phyloP scores from a whole-genome alignment of 2,329 filamentous ascomycete genomes.

The Cordyceps tenuipes region DNA sequence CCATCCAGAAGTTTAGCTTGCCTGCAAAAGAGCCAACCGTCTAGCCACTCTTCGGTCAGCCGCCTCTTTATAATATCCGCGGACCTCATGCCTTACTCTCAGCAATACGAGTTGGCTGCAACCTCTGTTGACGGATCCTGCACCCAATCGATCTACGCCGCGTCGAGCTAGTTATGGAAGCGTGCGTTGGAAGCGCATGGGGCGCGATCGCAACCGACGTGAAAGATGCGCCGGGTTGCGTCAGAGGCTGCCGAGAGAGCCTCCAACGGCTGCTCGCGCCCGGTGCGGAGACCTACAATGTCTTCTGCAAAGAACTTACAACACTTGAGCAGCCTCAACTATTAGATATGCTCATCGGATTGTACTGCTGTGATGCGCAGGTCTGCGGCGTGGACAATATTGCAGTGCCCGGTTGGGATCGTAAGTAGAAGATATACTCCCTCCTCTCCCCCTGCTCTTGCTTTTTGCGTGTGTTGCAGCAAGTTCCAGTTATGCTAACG shows the following conservation, averaged over 20 bases:
- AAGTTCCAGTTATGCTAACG: background rate
- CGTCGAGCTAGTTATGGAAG: conserved; percentile 6
- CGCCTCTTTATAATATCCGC: background rate
- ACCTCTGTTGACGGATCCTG: conserved; percentile 1
- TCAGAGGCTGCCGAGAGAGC: conserved; percentile 11
- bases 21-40: background rate
- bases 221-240: conserved; percentile 6
- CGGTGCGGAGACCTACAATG: conserved; percentile 21
- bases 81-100: conserved; percentile 5
- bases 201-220: conserved; percentile 9
- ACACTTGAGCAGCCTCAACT: conserved; percentile 18
- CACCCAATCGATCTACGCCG: background rate
- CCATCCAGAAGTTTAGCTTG: background rate
- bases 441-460: background rate
- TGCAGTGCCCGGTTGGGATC: conserved; percentile 31
- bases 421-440: conserved; percentile 21
- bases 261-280: conserved; percentile 7
- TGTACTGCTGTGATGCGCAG: conserved; percentile 45
- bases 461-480: background rate
- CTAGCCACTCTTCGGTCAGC: background rate
- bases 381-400: conserved; percentile 39
- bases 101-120: conserved; percentile 1
- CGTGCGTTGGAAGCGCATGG: conserved; percentile 9
- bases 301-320: conserved; percentile 25
- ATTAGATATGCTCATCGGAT: conserved; percentile 29